A percentile compares a stretch with the other conserved stretches of the same genome.
These are phyloP conservation scores for Ramichloridium luteum DNA, from an alignment of 2,329 filamentous ascomycete genomes.

Conservation along the genomic window DNA sequence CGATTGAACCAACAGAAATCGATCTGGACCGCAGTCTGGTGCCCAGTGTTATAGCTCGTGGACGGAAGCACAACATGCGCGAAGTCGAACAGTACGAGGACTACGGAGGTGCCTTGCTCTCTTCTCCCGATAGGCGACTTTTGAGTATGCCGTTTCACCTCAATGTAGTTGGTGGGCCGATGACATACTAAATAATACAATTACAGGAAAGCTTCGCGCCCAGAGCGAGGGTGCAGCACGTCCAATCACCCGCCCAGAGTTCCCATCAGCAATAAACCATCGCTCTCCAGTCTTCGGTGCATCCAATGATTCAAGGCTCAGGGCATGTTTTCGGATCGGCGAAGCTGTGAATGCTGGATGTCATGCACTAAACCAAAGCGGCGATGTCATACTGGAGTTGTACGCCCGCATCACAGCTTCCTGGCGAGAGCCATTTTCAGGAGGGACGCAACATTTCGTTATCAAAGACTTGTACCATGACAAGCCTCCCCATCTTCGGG, in stretches of 20 bases:
- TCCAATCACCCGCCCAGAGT: slow-evolving; percentile 40
- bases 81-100: slow-evolving; percentile 20
- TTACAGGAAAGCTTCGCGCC: slow-evolving; percentile 5
- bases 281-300: slow-evolving; percentile 44
- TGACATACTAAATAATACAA: slow-evolving; percentile 4
- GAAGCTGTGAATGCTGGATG: slow-evolving; percentile 44
- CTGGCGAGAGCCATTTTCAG: slow-evolving; percentile 34
- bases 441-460: slow-evolving; percentile 49
- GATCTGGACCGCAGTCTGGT: too few species aligned
- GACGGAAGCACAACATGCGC: slow-evolving; percentile 18
- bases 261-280: slow-evolving; percentile 39
- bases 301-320: slow-evolving; percentile 35
- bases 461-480: slow-evolving; percentile 51
- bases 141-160: slow-evolving; percentile 16
- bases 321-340: slow-evolving; percentile 52
- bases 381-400: slow-evolving; percentile 45
- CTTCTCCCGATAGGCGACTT: slow-evolving; percentile 13
- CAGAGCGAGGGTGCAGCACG: slow-evolving; percentile 12
- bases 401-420: slow-evolving; percentile 51
- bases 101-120: slow-evolving; percentile 21
- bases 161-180: too few species aligned
- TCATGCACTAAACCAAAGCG: slow-evolving; percentile 35
- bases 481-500: slow-evolving; percentile 42
- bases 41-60: too few species aligned
- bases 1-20: too few species aligned